Evolutionary conservation across 2,329 filamentous ascomycete species (phyloP).

Genomic region (Penicillium sclerotiorum): DNA sequence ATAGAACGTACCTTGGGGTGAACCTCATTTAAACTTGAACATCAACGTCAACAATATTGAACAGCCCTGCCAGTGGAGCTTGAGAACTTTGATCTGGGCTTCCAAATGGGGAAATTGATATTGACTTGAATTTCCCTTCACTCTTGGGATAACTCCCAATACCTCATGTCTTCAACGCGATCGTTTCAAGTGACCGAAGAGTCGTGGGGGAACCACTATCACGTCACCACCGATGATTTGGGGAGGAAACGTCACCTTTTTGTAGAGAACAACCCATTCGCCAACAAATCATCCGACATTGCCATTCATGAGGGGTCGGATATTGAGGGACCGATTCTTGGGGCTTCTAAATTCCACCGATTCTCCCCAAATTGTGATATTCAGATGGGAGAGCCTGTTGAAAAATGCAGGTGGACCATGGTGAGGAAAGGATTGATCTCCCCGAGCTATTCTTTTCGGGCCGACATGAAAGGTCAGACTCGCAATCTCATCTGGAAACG

Average conservation of each 20-base stretch:
- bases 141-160: not conserved
- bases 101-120: too few species aligned
- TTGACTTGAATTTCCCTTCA: too few species aligned
- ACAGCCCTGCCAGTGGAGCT: too few species aligned
- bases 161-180: not conserved
- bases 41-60: too few species aligned
- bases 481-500: slow-evolving; percentile 5
- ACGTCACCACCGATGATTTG: not conserved
- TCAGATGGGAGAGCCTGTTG: not conserved
- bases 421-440: slow-evolving; percentile 7
- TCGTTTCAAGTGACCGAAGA: slow-evolving; percentile 10
- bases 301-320: slow-evolving; percentile 5
- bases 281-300: not conserved
- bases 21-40: too few species aligned
- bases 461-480: not conserved
- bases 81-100: too few species aligned
- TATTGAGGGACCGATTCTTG: slow-evolving; percentile 1
- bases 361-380: slow-evolving; percentile 9
- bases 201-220: slow-evolving; percentile 7
- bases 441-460: slow-evolving; percentile 4
- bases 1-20: too few species aligned
- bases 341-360: slow-evolving; percentile 4
- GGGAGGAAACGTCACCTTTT: slow-evolving; percentile 3
- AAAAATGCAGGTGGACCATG: too few species aligned
- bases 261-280: slow-evolving; percentile 8